phyloP scores from a whole-genome alignment of 768 basidiomycete species.

The Rhodotorula toruloides region DNA sequence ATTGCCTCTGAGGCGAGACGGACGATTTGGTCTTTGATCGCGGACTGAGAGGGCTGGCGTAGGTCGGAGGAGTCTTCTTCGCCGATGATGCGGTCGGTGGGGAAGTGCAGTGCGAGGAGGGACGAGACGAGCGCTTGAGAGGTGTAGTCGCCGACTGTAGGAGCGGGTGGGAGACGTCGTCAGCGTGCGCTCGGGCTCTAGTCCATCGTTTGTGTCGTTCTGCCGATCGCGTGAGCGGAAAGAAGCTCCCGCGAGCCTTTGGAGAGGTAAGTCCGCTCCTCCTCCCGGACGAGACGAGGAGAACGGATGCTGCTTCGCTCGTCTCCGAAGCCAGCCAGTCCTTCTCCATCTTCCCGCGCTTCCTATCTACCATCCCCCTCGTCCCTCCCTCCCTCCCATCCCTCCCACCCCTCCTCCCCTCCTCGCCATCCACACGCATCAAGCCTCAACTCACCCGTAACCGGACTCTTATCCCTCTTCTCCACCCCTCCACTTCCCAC shows the following conservation, averaged over 20 bases:
- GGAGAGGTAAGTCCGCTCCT: no score
- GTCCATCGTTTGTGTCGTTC: no score
- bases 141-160: slow-evolving; percentile 80
- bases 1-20: slow-evolving; percentile 77
- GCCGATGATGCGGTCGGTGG: slow-evolving; percentile 79
- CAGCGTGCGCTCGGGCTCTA: not conserved
- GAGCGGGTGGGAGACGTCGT: not conserved
- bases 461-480: slow-evolving; percentile 87
- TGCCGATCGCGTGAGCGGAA: no score
- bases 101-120: slow-evolving; percentile 71
- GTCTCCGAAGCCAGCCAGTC: no score
- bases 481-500: slow-evolving; percentile 66
- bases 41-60: slow-evolving; percentile 51
- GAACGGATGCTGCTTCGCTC: no score
- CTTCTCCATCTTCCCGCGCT: no score
- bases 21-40: slow-evolving; percentile 64
- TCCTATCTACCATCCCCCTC: not conserved
- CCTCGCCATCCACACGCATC: not conserved
- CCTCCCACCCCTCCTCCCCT: not conserved
- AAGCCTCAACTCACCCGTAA: slow-evolving; percentile 61
- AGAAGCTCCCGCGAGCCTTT: no score
- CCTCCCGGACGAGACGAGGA: no score
- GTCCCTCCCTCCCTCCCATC: not conserved
- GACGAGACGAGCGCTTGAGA: slow-evolving; percentile 87
- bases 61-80: slow-evolving; percentile 88